Evolutionary conservation across 768 basidiomycete genomes (phyloP), one percentile per base, ranked within the genome.

Genomic region (Trametes coccinea): DNA sequence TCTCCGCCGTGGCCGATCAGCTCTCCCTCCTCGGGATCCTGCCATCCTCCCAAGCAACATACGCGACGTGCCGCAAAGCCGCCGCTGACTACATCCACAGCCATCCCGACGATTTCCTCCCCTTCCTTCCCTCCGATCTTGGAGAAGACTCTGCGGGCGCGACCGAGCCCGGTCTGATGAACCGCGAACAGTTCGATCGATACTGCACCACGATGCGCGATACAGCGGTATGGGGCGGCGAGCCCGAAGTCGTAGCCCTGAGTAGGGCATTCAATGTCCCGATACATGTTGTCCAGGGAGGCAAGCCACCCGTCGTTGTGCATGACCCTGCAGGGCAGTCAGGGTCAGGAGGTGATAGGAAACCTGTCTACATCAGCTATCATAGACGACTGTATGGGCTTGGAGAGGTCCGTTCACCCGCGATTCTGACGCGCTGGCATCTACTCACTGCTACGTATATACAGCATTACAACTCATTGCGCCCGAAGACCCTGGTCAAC

Each of bases 151-250:
- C 82, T 16, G 75, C 76, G 2, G 90, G 86, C 16, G 81, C 87
- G 9, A 79, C 60, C 78, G 82, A 85, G 44, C 75, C 83, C 29
- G 93, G 92, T 3, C 67, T 93, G 9, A 94, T 98, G 87, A 83
- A 79, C 10, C 79, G 76, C 22, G 70, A 73, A 46, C 80, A 87
- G 69, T 93, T 90, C 67, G 76, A 82, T 52, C 76, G 77, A 56
- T 98, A 99, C 72, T 97, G 95, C 71, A 74, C 76, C 58, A 79
- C 82, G 10, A 87, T 99, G 31, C 86, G 86, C 44, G 81, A 89
- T 71, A 95, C 94, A 27, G 88, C 86, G n/a, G 83, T 87, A 33
- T 98, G 97, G 97, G 97, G 97, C 51, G 96, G 97, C 39, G 95
- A 98, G 76, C 95, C 94, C 6, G 97, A 98, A 81, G 94, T 99